These are phyloP conservation scores for Kernera saxatilis DNA, from an alignment of 345 rosid species.

Conservation along the genomic window DNA sequence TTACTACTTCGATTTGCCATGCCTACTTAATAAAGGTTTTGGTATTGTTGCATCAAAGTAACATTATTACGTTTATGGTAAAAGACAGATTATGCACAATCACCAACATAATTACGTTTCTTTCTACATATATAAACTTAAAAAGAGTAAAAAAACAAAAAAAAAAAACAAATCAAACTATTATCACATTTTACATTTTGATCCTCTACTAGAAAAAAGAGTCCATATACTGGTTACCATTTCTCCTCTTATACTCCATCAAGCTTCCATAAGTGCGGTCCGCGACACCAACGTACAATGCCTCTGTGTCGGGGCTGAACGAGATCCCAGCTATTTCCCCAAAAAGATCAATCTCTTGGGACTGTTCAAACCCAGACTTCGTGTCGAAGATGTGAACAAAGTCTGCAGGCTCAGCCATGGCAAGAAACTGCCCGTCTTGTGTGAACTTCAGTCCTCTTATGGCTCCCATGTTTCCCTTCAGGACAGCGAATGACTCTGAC, in stretches of 20 bases:
- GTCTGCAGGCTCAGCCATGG: conserved; percentile 85
- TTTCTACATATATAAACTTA: no score
- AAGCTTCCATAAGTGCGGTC: conserved; percentile 78
- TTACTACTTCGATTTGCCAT: no score
- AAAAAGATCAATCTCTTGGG: conserved; percentile 78
- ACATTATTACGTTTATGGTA: no score
- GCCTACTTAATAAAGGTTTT: no score
- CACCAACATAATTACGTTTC: no score
- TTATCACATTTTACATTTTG: no score
- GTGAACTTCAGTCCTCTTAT: conserved; percentile 73
- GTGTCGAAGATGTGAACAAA: conserved; percentile 67
- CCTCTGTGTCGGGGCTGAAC: conserved; percentile 78
- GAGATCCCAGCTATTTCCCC: conserved; percentile 88
- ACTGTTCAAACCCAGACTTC: conserved; percentile 42
- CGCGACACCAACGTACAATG: conserved; percentile 62
- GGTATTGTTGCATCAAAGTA: no score
- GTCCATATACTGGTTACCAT: conserved; percentile 35
- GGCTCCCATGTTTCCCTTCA: conserved; percentile 88
- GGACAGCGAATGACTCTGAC: conserved; percentile 52
- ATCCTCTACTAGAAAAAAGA: conserved; percentile 31
- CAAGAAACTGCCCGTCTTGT: conserved; percentile 61
- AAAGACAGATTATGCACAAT: no score
- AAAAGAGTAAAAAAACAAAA: no score
- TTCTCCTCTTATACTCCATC: conserved; percentile 58
- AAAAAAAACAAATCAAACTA: no score